These are phyloP conservation scores for Strigomonas culicis DNA, from an alignment of 208 protist genomes.

Conservation along the genomic window DNA sequence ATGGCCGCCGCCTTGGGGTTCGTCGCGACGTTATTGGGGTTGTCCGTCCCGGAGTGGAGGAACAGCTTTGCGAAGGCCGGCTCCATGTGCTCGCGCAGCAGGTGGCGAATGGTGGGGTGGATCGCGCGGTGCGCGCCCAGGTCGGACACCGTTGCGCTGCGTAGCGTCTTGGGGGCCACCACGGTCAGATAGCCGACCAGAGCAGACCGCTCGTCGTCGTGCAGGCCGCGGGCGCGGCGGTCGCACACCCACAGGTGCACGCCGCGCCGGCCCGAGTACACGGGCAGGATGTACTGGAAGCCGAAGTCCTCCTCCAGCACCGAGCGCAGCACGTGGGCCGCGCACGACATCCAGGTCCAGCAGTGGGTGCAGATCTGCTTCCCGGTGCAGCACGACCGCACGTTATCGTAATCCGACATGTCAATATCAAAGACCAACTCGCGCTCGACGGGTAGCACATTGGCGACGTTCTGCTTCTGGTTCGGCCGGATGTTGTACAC, in stretches of 20 bases:
- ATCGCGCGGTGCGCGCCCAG: constrained; percentile 72
- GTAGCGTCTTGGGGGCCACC: constrained; percentile 52
- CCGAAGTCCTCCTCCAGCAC: constrained; percentile 94
- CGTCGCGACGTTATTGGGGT: constrained; percentile 70
- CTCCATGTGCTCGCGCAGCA: constrained; percentile 48
- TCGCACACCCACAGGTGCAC: constrained; percentile 99
- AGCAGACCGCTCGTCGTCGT: constrained; percentile 85
- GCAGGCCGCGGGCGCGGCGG: constrained; percentile 77
- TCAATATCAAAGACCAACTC: constrained; percentile 99
- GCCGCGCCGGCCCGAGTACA: constrained; percentile 98
- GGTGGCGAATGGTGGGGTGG: constrained; percentile 71
- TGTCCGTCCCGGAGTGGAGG: constrained; percentile 37
- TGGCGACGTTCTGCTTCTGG: constrained; percentile 73
- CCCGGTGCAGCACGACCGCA: constrained; percentile 95
- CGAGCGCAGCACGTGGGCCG: constrained; percentile 88
- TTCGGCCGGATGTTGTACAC: constrained; percentile 86
- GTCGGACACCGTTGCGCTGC: constrained; percentile 53
- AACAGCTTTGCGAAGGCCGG: constrained; percentile 70
- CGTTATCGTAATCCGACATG: constrained; percentile 99
- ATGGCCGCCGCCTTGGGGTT: constrained; percentile 56
- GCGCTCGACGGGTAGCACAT: constrained; percentile 83
- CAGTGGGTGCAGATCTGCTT: constrained; percentile 96
- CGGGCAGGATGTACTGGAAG: constrained; percentile 96
- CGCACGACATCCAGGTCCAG: constrained; percentile 97
- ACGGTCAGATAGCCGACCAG: constrained; percentile 93